These are phyloP conservation scores for Myxozyma vanderwaltii DNA, from an alignment of 805 yeast genomes.

Conservation along the genomic window DNA sequence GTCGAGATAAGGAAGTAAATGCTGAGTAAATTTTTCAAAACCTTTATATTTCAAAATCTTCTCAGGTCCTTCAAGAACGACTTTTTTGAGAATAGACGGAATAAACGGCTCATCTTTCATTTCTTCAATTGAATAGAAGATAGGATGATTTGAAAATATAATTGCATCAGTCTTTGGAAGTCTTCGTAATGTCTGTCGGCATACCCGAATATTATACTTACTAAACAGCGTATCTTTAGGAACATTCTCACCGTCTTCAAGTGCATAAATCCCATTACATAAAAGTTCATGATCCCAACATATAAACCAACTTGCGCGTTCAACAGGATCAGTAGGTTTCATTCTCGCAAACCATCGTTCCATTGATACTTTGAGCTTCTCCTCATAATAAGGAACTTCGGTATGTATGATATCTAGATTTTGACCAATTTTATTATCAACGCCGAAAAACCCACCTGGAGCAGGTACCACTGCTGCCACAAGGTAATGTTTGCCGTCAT, in stretches of 20 bases:
- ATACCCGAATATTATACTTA: constrained; percentile 68
- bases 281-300: constrained; percentile 71
- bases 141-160: constrained; percentile 74
- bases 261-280: constrained; percentile 57
- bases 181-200: constrained; percentile 69
- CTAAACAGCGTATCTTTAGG: constrained; percentile 50
- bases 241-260: constrained; percentile 50
- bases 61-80: constrained; percentile 66
- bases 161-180: constrained; percentile 66
- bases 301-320: constrained; percentile 74
- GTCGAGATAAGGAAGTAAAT: constrained; percentile 60
- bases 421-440: constrained; percentile 60
- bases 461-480: constrained; percentile 77
- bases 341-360: constrained; percentile 69
- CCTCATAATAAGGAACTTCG: constrained; percentile 69
- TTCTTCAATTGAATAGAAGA: constrained; percentile 70
- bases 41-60: constrained; percentile 65
- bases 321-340: constrained; percentile 64
- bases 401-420: constrained; percentile 65
- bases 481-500: constrained; percentile 61
- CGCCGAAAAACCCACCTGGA: constrained; percentile 76
- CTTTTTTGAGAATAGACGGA: constrained; percentile 64
- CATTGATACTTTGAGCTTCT: constrained; percentile 67
- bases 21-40: constrained; percentile 61
- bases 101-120: constrained; percentile 77